These are phyloP conservation scores for Termitomyces sp. DNA, from an alignment of 768 basidiomycete species.

Conservation along the genomic window DNA sequence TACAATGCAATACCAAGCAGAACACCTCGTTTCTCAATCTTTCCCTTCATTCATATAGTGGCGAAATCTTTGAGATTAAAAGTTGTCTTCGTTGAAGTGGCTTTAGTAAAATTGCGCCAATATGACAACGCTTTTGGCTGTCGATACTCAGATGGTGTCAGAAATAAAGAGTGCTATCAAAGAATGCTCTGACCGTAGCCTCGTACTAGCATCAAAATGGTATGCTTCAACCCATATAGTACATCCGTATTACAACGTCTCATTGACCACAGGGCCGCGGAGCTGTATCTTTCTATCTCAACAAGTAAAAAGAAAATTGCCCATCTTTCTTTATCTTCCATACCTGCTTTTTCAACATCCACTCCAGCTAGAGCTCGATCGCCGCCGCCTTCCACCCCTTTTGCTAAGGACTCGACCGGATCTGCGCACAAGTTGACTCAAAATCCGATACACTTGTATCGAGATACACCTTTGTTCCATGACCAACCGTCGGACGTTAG, in stretches of 20 bases:
- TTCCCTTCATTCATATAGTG: neutral
- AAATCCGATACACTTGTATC: slow-evolving; percentile 23
- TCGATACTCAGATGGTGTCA: slow-evolving; percentile 44
- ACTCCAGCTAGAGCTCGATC: slow-evolving; percentile 49
- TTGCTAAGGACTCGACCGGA: slow-evolving; percentile 30
- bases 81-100: neutral
- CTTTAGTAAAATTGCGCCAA: neutral
- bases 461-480: slow-evolving; percentile 30
- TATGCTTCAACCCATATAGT: slow-evolving; percentile 23
- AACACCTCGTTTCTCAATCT: neutral
- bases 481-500: slow-evolving; percentile 27
- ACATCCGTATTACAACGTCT: neutral
- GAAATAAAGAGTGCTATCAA: slow-evolving; percentile 58
- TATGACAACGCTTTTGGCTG: slow-evolving; percentile 17
- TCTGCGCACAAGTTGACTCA: slow-evolving; percentile 27
- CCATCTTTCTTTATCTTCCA: slow-evolving; percentile 17
- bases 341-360: slow-evolving; percentile 49
- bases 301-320: slow-evolving; percentile 35
- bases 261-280: slow-evolving; percentile 56
- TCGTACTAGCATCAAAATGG: slow-evolving; percentile 76
- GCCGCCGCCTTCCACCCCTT: slow-evolving; percentile 32
- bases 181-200: slow-evolving; percentile 71
- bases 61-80: neutral
- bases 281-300: slow-evolving; percentile 62
- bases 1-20: neutral